Base-by-base conservation (phyloP, 371 early-diverging fungal genomes). In the Capillidium heterosporum region DNA sequence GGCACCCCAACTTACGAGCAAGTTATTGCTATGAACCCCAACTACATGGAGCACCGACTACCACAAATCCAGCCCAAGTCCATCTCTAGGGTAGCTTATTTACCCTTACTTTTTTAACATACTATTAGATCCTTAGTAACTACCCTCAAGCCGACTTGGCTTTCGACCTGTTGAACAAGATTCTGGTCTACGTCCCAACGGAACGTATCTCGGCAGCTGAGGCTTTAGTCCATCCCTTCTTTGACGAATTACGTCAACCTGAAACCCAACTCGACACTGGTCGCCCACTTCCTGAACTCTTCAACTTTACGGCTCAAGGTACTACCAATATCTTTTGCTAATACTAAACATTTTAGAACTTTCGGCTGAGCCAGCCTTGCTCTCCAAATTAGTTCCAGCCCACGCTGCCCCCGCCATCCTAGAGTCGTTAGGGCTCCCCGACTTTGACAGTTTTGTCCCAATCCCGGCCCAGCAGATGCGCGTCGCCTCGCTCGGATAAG, bases 1-100 rank as follows among this genome's bases (percentile, higher is more conserved):
- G 99, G 99, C 29, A 98, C 98, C 17, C 99, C 99, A 13, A 84
- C 92, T 28, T 81, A 87, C 59, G 94, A 95, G 56, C 94, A 95
- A 68, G 85, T 95, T 61, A 75, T 82, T 59, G 78, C 87, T 40
- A 95, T 95, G 93, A 95, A 97, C 67, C 90, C 87, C 32, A 80
- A 80, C 74, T 83, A 85, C 63, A 78, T 77, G 53, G 85, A 85
- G 58, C 83, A 82, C 73, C 84, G 84, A 59, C 85, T 84, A 67
- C 85, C 85, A 55, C 82, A 79, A 64, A 85, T 84, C 60, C 81
- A 80, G 65, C 71, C 80, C 11, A 73, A 75, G 56, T 68, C 79
- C 27, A 83, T 82, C 11, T 8, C 26, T 13, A 27, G 28, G 31
- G 21, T 53, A 13, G 17, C 32, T 27, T n/a, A 23, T 10, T 27